These are phyloP conservation scores for Hordeum marinum DNA, from an alignment of 176 grass and related monocot species.

Conservation along the genomic window DNA sequence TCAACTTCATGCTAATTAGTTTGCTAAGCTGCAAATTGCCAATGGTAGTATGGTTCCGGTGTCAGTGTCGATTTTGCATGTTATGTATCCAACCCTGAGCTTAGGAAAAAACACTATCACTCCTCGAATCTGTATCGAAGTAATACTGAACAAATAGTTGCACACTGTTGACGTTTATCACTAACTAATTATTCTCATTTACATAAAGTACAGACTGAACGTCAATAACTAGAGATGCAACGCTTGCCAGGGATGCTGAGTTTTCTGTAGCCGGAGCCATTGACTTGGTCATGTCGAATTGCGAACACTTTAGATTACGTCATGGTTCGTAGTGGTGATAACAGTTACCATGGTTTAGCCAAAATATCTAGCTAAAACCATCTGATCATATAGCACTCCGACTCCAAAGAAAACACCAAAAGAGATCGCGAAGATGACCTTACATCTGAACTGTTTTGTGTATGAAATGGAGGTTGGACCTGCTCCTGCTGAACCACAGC, in stretches of 20 bases:
- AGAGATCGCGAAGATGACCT: background rate
- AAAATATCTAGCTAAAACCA: background rate
- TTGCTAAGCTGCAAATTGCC: background rate
- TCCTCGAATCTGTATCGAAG: too few species aligned
- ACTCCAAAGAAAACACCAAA: slow-evolving; percentile 30
- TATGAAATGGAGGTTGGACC: background rate
- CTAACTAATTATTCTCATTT: background rate
- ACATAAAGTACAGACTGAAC: background rate
- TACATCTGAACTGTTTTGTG: background rate
- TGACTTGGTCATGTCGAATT: background rate
- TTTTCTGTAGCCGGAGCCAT: background rate
- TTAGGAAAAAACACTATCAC: too few species aligned
- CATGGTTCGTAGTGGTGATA: background rate
- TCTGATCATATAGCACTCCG: slow-evolving; percentile 35
- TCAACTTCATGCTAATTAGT: background rate
- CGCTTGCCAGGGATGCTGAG: background rate
- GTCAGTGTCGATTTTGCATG: background rate
- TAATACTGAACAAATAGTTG: background rate
- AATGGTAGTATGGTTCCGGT: background rate
- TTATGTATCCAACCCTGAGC: too few species aligned
- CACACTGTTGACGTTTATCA: background rate
- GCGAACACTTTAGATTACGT: background rate
- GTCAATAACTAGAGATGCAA: background rate
- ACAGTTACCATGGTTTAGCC: background rate
- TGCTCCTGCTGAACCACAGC: background rate